Evolutionary conservation across 75 land plant genomes (phyloP).

Genomic region (Cryptomeria japonica): DNA sequence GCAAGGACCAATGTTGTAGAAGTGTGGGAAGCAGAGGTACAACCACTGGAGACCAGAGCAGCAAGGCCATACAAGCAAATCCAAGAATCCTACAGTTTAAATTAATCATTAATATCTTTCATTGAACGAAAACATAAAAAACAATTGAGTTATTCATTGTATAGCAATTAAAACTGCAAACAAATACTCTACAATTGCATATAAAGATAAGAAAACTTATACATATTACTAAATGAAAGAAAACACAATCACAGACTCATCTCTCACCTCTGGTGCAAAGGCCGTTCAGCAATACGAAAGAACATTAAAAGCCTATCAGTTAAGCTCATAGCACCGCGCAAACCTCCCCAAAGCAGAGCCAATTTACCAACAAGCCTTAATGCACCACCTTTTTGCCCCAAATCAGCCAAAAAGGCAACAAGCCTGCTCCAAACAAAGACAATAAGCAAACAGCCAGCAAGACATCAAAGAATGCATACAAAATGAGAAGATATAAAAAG

Average conservation of each 20-base stretch:
- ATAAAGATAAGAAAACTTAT: background rate
- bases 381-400: constrained; percentile 91
- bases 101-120: constrained; percentile 8
- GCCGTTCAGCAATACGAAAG: constrained; percentile 80
- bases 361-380: constrained; percentile 73
- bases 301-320: constrained; percentile 88
- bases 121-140: background rate
- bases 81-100: constrained; percentile 63
- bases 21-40: constrained; percentile 85
- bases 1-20: constrained; percentile 71
- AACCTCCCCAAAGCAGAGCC: constrained; percentile 97
- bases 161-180: background rate
- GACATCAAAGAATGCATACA: constrained; percentile 9
- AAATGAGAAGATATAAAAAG: constrained; percentile 9
- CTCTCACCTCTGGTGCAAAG: constrained; percentile 73
- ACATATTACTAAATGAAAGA: background rate
- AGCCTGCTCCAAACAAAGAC: constrained; percentile 51
- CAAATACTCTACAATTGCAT: background rate
- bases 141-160: background rate
- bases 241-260: background rate
- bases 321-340: constrained; percentile 98
- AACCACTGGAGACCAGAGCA: constrained; percentile 91
- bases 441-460: background rate
- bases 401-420: constrained; percentile 80
- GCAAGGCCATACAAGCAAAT: constrained; percentile 69